Conservation (phyloP, 2,329 filamentous ascomycete species). For the Fulvia fulva region DNA sequence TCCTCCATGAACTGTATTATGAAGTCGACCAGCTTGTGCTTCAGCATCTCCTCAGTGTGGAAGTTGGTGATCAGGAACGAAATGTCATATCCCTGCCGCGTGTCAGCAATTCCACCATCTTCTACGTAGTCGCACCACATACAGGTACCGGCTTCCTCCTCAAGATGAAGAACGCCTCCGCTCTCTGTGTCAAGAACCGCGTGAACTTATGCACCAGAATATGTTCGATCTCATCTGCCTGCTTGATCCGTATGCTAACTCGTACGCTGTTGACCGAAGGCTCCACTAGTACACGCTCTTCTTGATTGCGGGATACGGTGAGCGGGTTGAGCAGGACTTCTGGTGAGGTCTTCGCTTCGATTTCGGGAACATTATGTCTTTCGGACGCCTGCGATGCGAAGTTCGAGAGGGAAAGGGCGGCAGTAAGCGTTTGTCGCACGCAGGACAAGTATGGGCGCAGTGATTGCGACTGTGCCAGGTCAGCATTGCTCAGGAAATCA, state of each 20-base stretch:
- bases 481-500: constrained; percentile 3
- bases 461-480: constrained; percentile 76
- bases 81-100: constrained; percentile 82
- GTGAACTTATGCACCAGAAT: constrained; percentile 99
- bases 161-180: constrained; percentile 95
- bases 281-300: constrained; percentile 93
- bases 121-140: constrained; percentile 24
- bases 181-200: constrained; percentile 89
- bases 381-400: constrained; percentile 97
- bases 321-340: constrained; percentile 91
- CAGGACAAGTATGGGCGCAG: constrained; percentile 94
- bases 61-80: constrained; percentile 98
- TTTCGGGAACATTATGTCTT: constrained; percentile 95
- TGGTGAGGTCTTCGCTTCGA: constrained; percentile 87
- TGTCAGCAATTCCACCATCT: constrained; percentile 14
- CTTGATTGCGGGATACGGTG: constrained; percentile 89
- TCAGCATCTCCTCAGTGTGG: constrained; percentile 97
- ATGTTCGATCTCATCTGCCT: constrained; percentile 97
- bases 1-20: constrained; percentile 99
- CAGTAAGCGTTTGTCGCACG: constrained; percentile 89
- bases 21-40: constrained; percentile 98
- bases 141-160: constrained; percentile 94
- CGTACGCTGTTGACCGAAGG: constrained; percentile 95
- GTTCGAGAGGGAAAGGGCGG: constrained; percentile 89
- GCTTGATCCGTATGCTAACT: constrained; percentile 98